Evolutionary conservation across 139 green algal species (phyloP).

Genomic region (Zygnema circumcarinatum): DNA sequence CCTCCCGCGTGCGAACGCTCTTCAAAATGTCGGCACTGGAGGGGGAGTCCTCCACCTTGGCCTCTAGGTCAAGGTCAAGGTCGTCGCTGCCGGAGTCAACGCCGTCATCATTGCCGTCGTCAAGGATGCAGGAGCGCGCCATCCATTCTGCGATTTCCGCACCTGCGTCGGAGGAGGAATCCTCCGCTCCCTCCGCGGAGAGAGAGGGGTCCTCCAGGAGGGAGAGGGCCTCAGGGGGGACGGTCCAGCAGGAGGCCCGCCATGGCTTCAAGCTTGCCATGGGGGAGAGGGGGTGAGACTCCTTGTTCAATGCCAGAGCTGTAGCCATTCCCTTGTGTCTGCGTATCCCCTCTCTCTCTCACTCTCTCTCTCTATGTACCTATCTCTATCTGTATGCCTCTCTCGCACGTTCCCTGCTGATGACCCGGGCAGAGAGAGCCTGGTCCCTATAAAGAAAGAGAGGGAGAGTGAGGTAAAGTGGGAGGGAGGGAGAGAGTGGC

Average conservation of each 20-base stretch:
- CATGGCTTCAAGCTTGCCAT: neutral
- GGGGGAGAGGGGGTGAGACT: neutral
- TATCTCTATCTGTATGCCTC: constrained; percentile 22
- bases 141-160: constrained; percentile 18
- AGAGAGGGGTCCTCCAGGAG: neutral
- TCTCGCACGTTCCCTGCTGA: neutral
- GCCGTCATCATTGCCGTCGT: neutral
- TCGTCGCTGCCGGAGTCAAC: neutral
- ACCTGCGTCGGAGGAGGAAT: neutral
- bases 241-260: neutral
- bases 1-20: neutral
- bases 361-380: constrained; percentile 27
- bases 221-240: neutral
- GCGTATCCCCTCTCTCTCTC: neutral
- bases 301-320: neutral
- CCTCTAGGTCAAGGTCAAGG: neutral
- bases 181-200: neutral
- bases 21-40: neutral
- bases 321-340: neutral
- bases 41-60: no score
- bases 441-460: no score
- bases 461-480: no score
- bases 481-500: no score
- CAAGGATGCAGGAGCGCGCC: constrained; percentile 12
- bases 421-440: neutral